Percentiles rank a stretch among this genome's conserved stretches.
phyloP scores from a whole-genome alignment of 1,284 basidiomycete genomes.

The Pulveroboletus ridleyi region DNA sequence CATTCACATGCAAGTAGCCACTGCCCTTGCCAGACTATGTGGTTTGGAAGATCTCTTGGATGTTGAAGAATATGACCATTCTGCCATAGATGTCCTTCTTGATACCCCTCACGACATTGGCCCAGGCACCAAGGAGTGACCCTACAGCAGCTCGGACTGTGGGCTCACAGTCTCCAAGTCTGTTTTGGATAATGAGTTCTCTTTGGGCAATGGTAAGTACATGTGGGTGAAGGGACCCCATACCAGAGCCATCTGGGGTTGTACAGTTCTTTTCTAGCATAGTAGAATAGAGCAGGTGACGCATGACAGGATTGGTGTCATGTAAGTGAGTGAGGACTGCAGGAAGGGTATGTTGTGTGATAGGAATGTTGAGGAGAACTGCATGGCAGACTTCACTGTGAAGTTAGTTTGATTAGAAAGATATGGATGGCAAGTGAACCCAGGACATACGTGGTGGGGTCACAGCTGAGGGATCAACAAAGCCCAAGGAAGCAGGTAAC shows the following conservation, averaged over 20 bases:
- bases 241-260: slow-evolving; percentile 32
- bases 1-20: too few species aligned
- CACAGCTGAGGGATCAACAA: slow-evolving; percentile 64
- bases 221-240: slow-evolving; percentile 71
- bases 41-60: too few species aligned
- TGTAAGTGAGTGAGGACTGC: slow-evolving; percentile 83
- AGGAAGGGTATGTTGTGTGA: slow-evolving; percentile 66
- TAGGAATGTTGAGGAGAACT: slow-evolving; percentile 81
- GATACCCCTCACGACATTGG: slow-evolving; percentile 68
- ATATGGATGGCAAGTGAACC: neutral
- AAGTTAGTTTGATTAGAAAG: slow-evolving; percentile 5
- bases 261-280: slow-evolving; percentile 50
- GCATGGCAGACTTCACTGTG: slow-evolving; percentile 90
- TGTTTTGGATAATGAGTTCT: slow-evolving; percentile 80
- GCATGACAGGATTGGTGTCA: slow-evolving; percentile 85
- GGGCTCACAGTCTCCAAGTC: slow-evolving; percentile 89
- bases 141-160: slow-evolving; percentile 83
- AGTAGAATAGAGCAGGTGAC: slow-evolving; percentile 82
- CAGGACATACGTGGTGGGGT: slow-evolving; percentile 77
- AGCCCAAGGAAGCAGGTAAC: slow-evolving; percentile 47
- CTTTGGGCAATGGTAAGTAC: slow-evolving; percentile 79
- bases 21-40: too few species aligned
- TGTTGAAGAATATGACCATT: too few species aligned
- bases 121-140: slow-evolving; percentile 81
- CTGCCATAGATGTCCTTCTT: too few species aligned